Evolutionary conservation across 495 filamentous ascomycete species (phyloP).

Genomic region (Penicillium chermesinum): DNA sequence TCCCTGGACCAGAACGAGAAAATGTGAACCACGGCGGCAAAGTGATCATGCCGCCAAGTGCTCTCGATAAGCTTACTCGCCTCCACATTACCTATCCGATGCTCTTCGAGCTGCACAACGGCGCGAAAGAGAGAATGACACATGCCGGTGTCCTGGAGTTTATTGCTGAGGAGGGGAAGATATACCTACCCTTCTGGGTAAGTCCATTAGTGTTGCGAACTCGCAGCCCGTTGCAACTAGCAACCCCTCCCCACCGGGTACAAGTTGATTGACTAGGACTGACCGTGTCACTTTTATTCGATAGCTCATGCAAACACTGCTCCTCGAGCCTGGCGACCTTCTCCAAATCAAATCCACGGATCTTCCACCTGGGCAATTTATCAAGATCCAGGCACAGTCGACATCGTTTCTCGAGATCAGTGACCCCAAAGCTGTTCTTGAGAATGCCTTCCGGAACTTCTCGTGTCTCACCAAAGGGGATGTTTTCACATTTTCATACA

Average conservation of each 20-base stretch:
- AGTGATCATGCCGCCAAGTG: constrained; percentile 90
- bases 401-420: constrained; percentile 90
- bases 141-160: constrained; percentile 97
- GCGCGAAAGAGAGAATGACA: constrained; percentile 66
- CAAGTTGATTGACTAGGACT: not conserved
- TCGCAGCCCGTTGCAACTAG: not conserved
- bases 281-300: not conserved
- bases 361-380: constrained; percentile 78
- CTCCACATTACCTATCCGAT: constrained; percentile 98
- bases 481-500: constrained; percentile 91
- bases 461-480: constrained; percentile 87
- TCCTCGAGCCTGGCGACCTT: constrained; percentile 85
- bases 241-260: too few species aligned
- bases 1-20: constrained; percentile 85
- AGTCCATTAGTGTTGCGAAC: constrained; percentile 15
- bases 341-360: constrained; percentile 92
- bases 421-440: constrained; percentile 96
- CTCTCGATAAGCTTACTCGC: constrained; percentile 88
- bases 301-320: constrained; percentile 89
- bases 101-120: constrained; percentile 91
- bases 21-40: constrained; percentile 95
- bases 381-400: constrained; percentile 93
- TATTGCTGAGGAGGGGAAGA: constrained; percentile 93
- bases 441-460: constrained; percentile 93
- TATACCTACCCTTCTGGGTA: constrained; percentile 95